These are phyloP conservation scores for Candida gigantensis DNA, from an alignment of 1,139 yeast species.

Conservation along the genomic window DNA sequence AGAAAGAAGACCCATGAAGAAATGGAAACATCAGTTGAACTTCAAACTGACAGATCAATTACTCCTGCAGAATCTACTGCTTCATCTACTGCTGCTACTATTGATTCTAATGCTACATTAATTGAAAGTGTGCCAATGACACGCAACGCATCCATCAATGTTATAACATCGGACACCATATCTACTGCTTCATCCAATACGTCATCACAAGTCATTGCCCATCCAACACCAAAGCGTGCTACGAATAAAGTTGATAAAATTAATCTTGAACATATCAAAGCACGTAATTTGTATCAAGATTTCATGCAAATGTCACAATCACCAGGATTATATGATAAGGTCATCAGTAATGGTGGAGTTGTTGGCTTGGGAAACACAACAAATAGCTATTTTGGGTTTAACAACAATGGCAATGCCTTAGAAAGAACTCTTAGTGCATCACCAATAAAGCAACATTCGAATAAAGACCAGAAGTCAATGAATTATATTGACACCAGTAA, in stretches of 20 bases:
- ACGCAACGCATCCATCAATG: not conserved
- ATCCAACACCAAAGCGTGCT: conserved; percentile 10
- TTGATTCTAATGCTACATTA: not conserved
- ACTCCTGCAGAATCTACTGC: not conserved
- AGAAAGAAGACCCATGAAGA: not conserved
- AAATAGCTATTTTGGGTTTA: conserved; percentile 13
- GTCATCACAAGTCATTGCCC: conserved; percentile 10
- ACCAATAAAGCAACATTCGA: conserved; percentile 14
- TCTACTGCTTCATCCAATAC: conserved; percentile 1
- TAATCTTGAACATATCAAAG: conserved; percentile 1
- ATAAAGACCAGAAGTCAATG: conserved; percentile 17
- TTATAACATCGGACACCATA: not conserved
- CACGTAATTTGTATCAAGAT: conserved; percentile 11
- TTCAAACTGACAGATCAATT: not conserved
- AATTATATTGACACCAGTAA: conserved; percentile 37
- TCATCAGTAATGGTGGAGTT: conserved; percentile 8
- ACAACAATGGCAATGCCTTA: conserved; percentile 1
- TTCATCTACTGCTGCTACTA: too few species aligned
- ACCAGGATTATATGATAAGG: conserved; percentile 13
- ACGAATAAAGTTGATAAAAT: not conserved
- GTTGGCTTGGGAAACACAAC: conserved; percentile 17
- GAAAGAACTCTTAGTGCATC: conserved; percentile 15
- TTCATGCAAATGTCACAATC: conserved; percentile 11
- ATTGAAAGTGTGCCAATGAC: not conserved
- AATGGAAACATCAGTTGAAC: not conserved